Base-by-base conservation (phyloP, 148 eudicot species). In the Persicaria maculosa region DNA sequence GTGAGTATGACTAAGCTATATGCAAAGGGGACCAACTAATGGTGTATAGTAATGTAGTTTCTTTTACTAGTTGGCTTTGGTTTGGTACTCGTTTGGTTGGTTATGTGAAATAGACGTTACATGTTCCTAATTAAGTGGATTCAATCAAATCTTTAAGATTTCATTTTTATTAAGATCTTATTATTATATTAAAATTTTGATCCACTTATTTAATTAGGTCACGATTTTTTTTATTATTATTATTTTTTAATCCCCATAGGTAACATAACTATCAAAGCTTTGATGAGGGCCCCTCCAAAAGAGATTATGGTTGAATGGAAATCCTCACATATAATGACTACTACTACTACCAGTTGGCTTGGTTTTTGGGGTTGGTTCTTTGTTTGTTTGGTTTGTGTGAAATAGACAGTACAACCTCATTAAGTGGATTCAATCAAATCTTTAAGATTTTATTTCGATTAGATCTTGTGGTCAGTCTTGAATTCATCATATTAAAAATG, bases 81-180 rank as follows among this genome's bases (percentile, higher is more conserved):
- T 22, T 61, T 61, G 67, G 67, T 61, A 61, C 43, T 61, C 22
- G 67, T 61, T 61, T 61, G 67, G 22, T 61, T 61, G 67, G 44
- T 62, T 62, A 22, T 62, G 12, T 62, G 62, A 57, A 25, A 62
- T 12, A 25, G 68, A 62, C 68, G 31, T 15, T 62, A 62, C 68
- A 62, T 31, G 16, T 62, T 62, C 62, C 62, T 57, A 43, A 10
- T 25, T 31, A 25, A 57, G 10, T 57, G 64, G 64, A 57, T 19
- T 57, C 43, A 22, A 59, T 7, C 40, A 59, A 20, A 25, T 25
- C 20, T 31, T 59, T 22, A 6, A 9, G 43, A 25, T 59, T 59
- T 59, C 12, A 22, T 22, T 58, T n/a, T n/a, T n/a, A n/a, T n/a
- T n/a, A n/a, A n/a, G n/a, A n/a, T n/a, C n/a, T n/a, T n/a, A n/a